These are phyloP conservation scores for Lyophyllum decastes DNA, from an alignment of 768 basidiomycete species.

Conservation along the genomic window DNA sequence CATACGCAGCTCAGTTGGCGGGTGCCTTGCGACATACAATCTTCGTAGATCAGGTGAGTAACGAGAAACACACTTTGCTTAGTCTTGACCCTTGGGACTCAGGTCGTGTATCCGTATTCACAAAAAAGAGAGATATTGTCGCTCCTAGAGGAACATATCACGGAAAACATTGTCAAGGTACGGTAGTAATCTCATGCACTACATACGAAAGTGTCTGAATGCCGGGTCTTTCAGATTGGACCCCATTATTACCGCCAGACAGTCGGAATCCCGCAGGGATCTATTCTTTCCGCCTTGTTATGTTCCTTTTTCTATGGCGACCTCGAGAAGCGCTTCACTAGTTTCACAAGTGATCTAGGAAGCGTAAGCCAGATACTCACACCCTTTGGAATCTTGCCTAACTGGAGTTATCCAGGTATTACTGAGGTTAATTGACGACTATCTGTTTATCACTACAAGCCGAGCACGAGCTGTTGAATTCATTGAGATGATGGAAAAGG, in stretches of 20 bases:
- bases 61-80: not conserved
- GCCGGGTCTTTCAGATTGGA: conserved; percentile 60
- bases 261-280: conserved; percentile 97
- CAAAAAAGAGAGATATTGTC: conserved; percentile 63
- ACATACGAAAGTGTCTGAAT: not conserved
- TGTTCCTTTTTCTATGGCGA: conserved; percentile 96
- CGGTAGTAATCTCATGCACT: not conserved
- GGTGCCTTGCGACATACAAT: conserved; percentile 69
- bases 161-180: conserved; percentile 90
- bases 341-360: conserved; percentile 54
- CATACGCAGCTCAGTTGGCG: conserved; percentile 70
- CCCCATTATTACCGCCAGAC: conserved; percentile 80
- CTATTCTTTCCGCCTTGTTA: conserved; percentile 89
- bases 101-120: conserved; percentile 51
- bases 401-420: conserved; percentile 53
- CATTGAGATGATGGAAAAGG: conserved; percentile 73
- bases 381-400: not conserved
- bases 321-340: conserved; percentile 63
- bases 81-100: not conserved
- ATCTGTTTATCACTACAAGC: conserved; percentile 81
- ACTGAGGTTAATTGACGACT: conserved; percentile 92
- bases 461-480: conserved; percentile 63
- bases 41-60: conserved; percentile 78
- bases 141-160: conserved; percentile 87
- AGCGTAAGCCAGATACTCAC: conserved; percentile 51